Conservation (phyloP, 106 monocot genomes). For the Platanthera guangdongensis region DNA sequence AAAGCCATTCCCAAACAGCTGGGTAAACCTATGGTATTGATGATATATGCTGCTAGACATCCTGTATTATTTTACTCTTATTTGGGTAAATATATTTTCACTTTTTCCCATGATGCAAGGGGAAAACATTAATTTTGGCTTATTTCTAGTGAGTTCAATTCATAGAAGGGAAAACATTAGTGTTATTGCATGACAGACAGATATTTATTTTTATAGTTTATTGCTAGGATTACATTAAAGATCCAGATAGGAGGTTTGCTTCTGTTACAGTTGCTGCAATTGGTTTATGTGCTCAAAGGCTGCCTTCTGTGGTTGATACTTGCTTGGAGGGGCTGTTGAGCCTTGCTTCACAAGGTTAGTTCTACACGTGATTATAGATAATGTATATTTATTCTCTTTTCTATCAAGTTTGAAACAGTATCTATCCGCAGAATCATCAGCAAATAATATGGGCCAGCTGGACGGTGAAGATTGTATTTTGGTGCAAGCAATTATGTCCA, state of each 20-base stretch:
- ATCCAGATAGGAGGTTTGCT: conserved; percentile 87
- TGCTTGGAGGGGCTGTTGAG: conserved; percentile 68
- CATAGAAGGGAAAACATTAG: not conserved
- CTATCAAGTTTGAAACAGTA: conserved; percentile 1
- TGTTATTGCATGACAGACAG: conserved; percentile 9
- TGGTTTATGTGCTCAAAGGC: conserved; percentile 64
- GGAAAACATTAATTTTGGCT: not conserved
- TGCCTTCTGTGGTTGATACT: conserved; percentile 41
- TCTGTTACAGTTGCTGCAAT: conserved; percentile 89
- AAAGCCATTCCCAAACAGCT: not conserved
- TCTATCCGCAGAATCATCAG: conserved; percentile 42
- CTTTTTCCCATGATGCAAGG: not conserved
- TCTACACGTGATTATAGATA: not conserved
- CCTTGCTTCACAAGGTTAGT: conserved; percentile 58
- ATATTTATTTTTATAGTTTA: conserved; percentile 36
- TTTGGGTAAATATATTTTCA: not conserved
- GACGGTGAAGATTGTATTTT: conserved; percentile 65
- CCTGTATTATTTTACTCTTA: not conserved
- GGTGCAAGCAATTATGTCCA: conserved; percentile 91
- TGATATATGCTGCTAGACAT: not conserved
- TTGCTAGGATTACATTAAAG: conserved; percentile 83
- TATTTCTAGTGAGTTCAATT: not conserved
- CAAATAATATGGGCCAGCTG: conserved; percentile 17
- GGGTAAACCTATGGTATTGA: not conserved
- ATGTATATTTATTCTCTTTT: not conserved